Conservation (phyloP, 1,284 basidiomycete genomes). For the Austroboletus olivaceoglutinosus region DNA sequence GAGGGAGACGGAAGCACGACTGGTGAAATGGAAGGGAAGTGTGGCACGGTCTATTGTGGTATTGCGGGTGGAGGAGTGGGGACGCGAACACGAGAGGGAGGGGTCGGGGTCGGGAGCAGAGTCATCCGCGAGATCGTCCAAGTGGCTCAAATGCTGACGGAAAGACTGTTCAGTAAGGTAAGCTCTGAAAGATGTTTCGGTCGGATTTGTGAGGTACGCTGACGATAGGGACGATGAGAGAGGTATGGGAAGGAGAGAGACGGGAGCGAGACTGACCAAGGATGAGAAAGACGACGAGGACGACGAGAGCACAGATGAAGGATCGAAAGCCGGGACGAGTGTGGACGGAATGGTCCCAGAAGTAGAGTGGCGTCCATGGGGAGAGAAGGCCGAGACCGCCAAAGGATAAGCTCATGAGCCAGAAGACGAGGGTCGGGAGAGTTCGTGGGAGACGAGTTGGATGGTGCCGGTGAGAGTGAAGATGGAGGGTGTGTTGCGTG, state of each 20-base stretch:
- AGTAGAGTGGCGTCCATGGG: constrained; percentile 51
- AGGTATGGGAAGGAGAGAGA: neutral
- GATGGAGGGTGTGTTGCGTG: constrained; percentile 15
- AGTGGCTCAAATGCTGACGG: constrained; percentile 85
- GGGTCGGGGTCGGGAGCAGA: constrained; percentile 35
- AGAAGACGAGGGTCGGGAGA: constrained; percentile 34
- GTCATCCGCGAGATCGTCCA: constrained; percentile 69
- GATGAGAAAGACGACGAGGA: constrained; percentile 64
- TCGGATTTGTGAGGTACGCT: constrained; percentile 94
- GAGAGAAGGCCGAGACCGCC: constrained; percentile 61
- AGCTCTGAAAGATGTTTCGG: constrained; percentile 87
- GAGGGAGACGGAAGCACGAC: constrained; percentile 87
- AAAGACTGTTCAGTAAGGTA: constrained; percentile 96
- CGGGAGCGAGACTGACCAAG: constrained; percentile 47
- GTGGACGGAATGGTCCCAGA: constrained; percentile 49
- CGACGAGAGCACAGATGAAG: constrained; percentile 62
- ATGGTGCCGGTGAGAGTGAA: constrained; percentile 17
- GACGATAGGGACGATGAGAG: constrained; percentile 17
- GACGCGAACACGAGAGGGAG: constrained; percentile 35
- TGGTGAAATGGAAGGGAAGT: constrained; percentile 80
- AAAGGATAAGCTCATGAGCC: constrained; percentile 63
- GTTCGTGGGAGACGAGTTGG: constrained; percentile 15
- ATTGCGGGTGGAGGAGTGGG: constrained; percentile 25
- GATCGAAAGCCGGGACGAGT: constrained; percentile 64
- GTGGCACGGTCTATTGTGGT: constrained; percentile 29